A percentile compares a stretch with the other conserved stretches of the same genome.
Evolutionary conservation across 2,329 filamentous ascomycete genomes (phyloP).

Genomic region (Talaromyces amestolkiae): DNA sequence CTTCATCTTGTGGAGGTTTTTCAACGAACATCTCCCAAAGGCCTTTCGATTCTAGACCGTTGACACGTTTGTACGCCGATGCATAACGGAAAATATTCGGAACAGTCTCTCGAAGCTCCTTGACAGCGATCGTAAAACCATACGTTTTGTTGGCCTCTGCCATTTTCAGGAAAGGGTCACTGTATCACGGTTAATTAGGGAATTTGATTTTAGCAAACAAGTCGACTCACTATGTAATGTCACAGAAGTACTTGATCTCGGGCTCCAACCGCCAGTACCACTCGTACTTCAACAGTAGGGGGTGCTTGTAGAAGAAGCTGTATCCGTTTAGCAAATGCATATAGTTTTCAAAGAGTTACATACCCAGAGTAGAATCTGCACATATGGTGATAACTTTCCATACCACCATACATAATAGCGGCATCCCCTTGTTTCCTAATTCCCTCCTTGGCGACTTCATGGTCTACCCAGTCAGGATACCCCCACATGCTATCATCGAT

Average conservation of each 20-base stretch:
- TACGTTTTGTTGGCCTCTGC: constrained; percentile 94
- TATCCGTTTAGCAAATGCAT: background rate
- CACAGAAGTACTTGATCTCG: constrained; percentile 99
- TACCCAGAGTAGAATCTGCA: constrained; percentile 98
- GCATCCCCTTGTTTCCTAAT: constrained; percentile 95
- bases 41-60: constrained; percentile 86
- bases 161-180: constrained; percentile 95
- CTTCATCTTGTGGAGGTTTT: constrained; percentile 54
- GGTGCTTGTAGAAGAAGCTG: constrained; percentile 95
- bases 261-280: constrained; percentile 99
- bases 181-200: constrained; percentile 38
- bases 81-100: constrained; percentile 98
- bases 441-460: constrained; percentile 89
- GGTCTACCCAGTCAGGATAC: constrained; percentile 93
- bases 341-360: background rate
- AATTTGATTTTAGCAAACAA: background rate
- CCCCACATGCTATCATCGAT: constrained; percentile 92
- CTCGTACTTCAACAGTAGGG: constrained; percentile 90
- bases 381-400: constrained; percentile 99
- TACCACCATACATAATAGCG: constrained; percentile 98
- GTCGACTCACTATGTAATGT: constrained; percentile 84
- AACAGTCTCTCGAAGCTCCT: constrained; percentile 94
- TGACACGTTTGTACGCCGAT: constrained; percentile 91
- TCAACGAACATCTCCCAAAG: constrained; percentile 99
- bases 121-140: constrained; percentile 97